phyloP scores from a whole-genome alignment of 331 rosid genomes.

The Pyrus hybrid region DNA sequence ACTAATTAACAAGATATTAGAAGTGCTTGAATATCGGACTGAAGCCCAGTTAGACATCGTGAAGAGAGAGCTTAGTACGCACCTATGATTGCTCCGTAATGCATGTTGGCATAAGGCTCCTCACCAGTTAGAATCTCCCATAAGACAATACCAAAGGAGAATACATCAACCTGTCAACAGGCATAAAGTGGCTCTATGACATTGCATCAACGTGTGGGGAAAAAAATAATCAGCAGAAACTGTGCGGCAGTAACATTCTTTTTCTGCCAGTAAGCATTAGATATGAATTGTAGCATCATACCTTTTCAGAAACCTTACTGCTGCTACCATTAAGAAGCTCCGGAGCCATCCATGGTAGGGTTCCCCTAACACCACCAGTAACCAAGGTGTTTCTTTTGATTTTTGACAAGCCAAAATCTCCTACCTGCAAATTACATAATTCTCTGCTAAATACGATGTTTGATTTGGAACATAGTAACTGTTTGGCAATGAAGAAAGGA shows the following conservation, averaged over 20 bases:
- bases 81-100: conserved; percentile 55
- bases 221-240: background rate
- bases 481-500: background rate
- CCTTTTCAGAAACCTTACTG: conserved; percentile 55
- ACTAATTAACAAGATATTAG: background rate
- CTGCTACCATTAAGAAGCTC: conserved; percentile 49
- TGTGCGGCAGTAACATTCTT: background rate
- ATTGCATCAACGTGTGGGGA: background rate
- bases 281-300: conserved; percentile 2
- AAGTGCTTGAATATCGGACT: background rate
- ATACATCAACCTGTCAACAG: conserved; percentile 43
- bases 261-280: background rate
- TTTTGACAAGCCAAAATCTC: conserved; percentile 51
- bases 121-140: conserved; percentile 51
- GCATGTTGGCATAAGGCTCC: conserved; percentile 55
- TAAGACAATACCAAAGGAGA: conserved; percentile 15
- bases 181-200: background rate
- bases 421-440: conserved; percentile 28
- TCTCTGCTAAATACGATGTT: background rate
- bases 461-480: background rate
- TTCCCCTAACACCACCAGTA: conserved; percentile 54
- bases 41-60: background rate
- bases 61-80: background rate
- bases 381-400: conserved; percentile 43
- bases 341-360: conserved; percentile 60